phyloP scores from a whole-genome alignment of 139 green algal genomes.

The Spirogloea muscicola region DNA sequence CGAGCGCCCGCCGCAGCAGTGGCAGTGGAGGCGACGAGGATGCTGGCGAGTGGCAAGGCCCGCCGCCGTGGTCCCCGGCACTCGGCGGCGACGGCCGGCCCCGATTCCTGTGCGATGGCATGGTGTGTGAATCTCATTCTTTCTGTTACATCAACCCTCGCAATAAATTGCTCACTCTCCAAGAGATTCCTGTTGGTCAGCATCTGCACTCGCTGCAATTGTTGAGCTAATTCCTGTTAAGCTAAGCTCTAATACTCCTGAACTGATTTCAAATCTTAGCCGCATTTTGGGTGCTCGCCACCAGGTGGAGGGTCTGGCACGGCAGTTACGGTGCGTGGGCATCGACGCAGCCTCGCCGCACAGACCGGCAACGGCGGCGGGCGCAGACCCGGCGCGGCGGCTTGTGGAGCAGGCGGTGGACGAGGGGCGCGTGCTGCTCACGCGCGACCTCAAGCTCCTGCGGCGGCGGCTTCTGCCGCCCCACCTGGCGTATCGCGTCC shows the following conservation, averaged over 20 bases:
- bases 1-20: no score
- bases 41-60: constrained; percentile 7
- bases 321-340: constrained; percentile 34
- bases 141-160: background rate
- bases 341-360: constrained; percentile 22
- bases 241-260: background rate
- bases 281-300: background rate
- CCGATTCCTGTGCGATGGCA: constrained; percentile 32
- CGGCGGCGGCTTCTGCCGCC: constrained; percentile 20
- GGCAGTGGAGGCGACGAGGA: no score
- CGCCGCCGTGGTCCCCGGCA: background rate
- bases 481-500: constrained; percentile 14
- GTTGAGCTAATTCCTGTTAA: background rate
- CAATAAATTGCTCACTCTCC: background rate
- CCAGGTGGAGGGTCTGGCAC: constrained; percentile 36
- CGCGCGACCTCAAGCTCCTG: constrained; percentile 26
- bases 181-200: background rate
- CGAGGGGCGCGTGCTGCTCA: constrained; percentile 36
- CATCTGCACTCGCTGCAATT: background rate
- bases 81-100: constrained; percentile 19
- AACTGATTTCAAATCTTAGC: background rate
- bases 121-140: constrained; percentile 5
- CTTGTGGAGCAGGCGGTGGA: constrained; percentile 20
- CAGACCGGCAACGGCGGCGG: background rate
- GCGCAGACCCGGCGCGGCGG: no score